Base-by-base conservation (phyloP, 2,329 filamentous ascomycete genomes). In the Pyricularia grisea region DNA sequence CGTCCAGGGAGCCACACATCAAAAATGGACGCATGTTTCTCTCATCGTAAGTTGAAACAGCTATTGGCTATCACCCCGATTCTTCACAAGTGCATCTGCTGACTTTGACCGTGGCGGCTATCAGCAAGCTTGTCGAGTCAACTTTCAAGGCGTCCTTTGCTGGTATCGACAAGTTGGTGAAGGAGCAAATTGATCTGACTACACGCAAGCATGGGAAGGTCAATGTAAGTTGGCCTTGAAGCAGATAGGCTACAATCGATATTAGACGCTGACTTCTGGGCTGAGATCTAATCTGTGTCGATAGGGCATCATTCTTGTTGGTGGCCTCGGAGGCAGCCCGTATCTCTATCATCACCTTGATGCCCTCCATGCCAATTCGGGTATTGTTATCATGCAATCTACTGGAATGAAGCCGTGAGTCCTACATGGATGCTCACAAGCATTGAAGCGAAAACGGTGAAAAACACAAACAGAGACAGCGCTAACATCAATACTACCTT, bases 291-390 rank as follows among this genome's bases (percentile, higher is more conserved):
- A 33, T 10, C 31, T 33, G 5, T 33, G 31, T 10, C 31, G 5
- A 17, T 1, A 81, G 80, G 78, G 76, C 28, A 68, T 82, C 6
- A 73, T 81, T 1, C 73, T 82, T 0, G 79, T 78, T 0, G 80
- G 81, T 0, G 81, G 80, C 0, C 78, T 82, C 5, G 80, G 81
- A 0, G 71, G 76, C 2, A 77, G 74, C 17, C 36, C 66, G 0
- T 79, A 77, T 6, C 69, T 82, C 0, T 71, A 70, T 11, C 61
- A 70, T 3, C 68, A 69, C 0, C 67, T 82, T 0, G 20, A 63
- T 5, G n/a, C 14, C 4, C 12, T 28, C 9, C 30, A 33, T 63
- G 23, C 17, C 1, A n/a, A 36, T 0, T 14, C 27, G 17, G 23
- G 60, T 12, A 50, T 68, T 9, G 1, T 1, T 6, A 30, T 68